These are phyloP conservation scores for Bolboschoenoplectus hybrid DNA, from an alignment of 202 grass and related monocot species.

Conservation along the genomic window DNA sequence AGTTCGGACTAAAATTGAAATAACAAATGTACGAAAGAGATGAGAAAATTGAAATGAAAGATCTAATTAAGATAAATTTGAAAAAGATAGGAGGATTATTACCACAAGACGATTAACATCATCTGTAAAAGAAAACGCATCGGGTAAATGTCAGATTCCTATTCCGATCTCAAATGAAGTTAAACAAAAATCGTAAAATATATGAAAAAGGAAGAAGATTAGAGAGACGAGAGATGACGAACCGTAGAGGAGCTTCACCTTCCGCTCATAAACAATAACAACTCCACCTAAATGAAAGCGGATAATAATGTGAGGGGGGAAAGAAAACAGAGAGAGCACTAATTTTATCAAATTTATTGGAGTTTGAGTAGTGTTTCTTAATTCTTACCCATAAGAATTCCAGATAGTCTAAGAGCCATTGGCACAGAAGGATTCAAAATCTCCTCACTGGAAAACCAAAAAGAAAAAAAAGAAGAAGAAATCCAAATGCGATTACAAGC, in stretches of 20 bases:
- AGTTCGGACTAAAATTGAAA: slow-evolving; percentile 60
- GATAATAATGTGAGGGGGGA: neutral
- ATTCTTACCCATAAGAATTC: slow-evolving; percentile 80
- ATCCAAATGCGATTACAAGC: neutral
- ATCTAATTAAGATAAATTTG: neutral
- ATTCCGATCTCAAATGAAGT: slow-evolving; percentile 15
- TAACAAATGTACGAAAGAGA: neutral
- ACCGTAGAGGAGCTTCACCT: slow-evolving; percentile 90
- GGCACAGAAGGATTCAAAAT: slow-evolving; percentile 89
- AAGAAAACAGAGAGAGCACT: neutral
- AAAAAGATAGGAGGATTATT: slow-evolving; percentile 11
- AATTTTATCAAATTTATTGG: slow-evolving; percentile 12
- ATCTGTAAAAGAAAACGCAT: slow-evolving; percentile 48
- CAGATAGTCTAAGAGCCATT: slow-evolving; percentile 88
- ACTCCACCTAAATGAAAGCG: slow-evolving; percentile 70
- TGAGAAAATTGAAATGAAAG: slow-evolving; percentile 14
- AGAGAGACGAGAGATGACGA: slow-evolving; percentile 18
- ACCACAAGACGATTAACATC: slow-evolving; percentile 79
- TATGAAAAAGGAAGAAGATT: neutral
- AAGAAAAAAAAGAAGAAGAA: neutral
- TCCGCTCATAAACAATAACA: slow-evolving; percentile 89
- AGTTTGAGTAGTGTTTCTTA: slow-evolving; percentile 27
- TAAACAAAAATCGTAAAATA: neutral
- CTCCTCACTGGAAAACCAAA: slow-evolving; percentile 60
- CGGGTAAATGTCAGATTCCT: neutral